Conservation (phyloP, 1,284 basidiomycete genomes). For the Ceratobasidium sp. region DNA sequence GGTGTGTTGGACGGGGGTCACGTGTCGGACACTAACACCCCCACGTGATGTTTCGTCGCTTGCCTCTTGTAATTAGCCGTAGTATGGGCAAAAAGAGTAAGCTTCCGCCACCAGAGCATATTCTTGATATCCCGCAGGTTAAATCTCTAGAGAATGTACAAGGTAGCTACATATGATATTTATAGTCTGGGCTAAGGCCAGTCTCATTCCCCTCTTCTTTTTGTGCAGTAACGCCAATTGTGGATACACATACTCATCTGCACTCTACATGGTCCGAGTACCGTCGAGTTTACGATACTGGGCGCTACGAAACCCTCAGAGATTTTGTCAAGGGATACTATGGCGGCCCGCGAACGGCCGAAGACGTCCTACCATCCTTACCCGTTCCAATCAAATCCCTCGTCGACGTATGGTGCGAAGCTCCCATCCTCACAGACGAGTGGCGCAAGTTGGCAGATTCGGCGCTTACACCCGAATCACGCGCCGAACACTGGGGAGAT, state of each 20-base stretch:
- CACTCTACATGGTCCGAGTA: conserved; percentile 71
- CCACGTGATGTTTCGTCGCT: conserved; percentile 9
- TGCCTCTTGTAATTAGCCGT: neutral
- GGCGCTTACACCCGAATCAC: conserved; percentile 59
- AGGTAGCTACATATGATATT: neutral
- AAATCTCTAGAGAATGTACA: conserved; percentile 35
- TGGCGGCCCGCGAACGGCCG: conserved; percentile 18
- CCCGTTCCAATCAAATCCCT: conserved; percentile 53
- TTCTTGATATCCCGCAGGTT: conserved; percentile 40
- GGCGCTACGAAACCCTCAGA: conserved; percentile 58
- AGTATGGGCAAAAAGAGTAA: conserved; percentile 42
- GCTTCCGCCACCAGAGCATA: conserved; percentile 38
- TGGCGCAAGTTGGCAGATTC: conserved; percentile 79
- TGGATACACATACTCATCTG: conserved; percentile 83
- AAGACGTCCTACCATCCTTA: conserved; percentile 6
- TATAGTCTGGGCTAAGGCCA: neutral
- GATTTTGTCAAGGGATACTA: conserved; percentile 72
- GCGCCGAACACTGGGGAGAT: conserved; percentile 62
- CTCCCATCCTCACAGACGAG: conserved; percentile 58
- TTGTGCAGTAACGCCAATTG: conserved; percentile 54
- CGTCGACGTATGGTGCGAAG: conserved; percentile 85
- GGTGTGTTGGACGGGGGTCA: conserved; percentile 27
- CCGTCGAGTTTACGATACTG: conserved; percentile 61
- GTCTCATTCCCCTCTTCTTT: neutral
- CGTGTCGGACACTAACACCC: neutral